Evolutionary conservation across 2,329 filamentous ascomycete genomes (phyloP).

Genomic region (Mariannaea sp.): DNA sequence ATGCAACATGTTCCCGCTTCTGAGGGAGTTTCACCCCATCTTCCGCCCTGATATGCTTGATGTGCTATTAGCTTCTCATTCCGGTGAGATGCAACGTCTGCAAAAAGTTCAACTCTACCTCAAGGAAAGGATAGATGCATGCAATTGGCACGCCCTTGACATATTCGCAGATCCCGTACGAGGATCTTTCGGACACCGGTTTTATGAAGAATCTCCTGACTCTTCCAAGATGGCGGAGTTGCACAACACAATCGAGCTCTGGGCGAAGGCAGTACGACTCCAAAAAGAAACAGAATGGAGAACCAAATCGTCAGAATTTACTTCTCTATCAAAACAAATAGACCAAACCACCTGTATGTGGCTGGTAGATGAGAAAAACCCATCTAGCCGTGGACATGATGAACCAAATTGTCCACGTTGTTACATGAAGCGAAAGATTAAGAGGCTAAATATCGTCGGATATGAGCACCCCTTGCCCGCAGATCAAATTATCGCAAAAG

Average conservation of each 20-base stretch:
- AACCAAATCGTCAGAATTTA: slow-evolving; percentile 37
- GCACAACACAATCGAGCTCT: slow-evolving; percentile 31
- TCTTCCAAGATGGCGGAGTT: slow-evolving; percentile 21
- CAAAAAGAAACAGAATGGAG: slow-evolving; percentile 44
- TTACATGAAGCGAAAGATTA: slow-evolving; percentile 34
- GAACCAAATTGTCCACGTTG: slow-evolving; percentile 43
- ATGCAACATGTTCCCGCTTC: slow-evolving; percentile 27
- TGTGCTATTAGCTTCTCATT: slow-evolving; percentile 21
- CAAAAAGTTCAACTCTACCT: slow-evolving; percentile 31
- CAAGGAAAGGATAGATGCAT: slow-evolving; percentile 23
- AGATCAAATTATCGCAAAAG: slow-evolving; percentile 37
- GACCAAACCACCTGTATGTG: slow-evolving; percentile 41
- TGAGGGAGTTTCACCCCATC: slow-evolving; percentile 30
- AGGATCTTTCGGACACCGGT: slow-evolving; percentile 38
- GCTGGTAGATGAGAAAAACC: slow-evolving; percentile 26
- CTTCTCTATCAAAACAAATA: slow-evolving; percentile 39
- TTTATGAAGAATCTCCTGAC: slow-evolving; percentile 32
- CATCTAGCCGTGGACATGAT: neutral
- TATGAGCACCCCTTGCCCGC: slow-evolving; percentile 49
- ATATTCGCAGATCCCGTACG: slow-evolving; percentile 33
- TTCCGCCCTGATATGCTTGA: slow-evolving; percentile 34
- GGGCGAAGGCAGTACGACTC: slow-evolving; percentile 22
- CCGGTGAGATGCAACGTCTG: slow-evolving; percentile 27
- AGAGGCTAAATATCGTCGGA: slow-evolving; percentile 42
- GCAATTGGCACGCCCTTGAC: slow-evolving; percentile 17